Evolutionary conservation across 495 filamentous ascomycete species (phyloP).

Genomic region (Aspergillus saccharolyticus): DNA sequence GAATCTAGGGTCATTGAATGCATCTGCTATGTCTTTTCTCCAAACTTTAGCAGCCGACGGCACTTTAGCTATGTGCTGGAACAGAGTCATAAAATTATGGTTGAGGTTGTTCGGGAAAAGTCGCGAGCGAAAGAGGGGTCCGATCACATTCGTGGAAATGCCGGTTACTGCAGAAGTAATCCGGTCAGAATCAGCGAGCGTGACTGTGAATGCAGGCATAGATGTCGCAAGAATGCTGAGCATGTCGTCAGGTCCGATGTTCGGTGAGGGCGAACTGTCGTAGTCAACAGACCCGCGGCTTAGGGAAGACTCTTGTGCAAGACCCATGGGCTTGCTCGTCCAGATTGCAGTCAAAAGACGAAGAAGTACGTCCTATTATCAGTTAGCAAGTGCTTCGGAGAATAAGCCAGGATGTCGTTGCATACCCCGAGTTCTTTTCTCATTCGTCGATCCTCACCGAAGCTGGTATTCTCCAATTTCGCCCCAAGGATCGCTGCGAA

Average conservation of each 20-base stretch:
- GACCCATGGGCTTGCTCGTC: slow-evolving; percentile 72
- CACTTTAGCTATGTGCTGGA: slow-evolving; percentile 71
- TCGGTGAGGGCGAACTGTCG: slow-evolving; percentile 35
- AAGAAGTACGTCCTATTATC: slow-evolving; percentile 73
- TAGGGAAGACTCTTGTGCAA: slow-evolving; percentile 42
- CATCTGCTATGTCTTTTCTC: slow-evolving; percentile 89
- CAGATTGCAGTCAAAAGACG: slow-evolving; percentile 86
- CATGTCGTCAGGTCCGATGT: slow-evolving; percentile 63
- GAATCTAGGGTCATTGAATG: slow-evolving; percentile 84
- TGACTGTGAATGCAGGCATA: slow-evolving; percentile 76
- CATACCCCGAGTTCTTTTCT: slow-evolving; percentile 83
- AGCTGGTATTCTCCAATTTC: slow-evolving; percentile 96
- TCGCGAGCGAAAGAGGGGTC: slow-evolving; percentile 77
- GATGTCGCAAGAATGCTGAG: slow-evolving; percentile 72
- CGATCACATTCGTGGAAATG: slow-evolving; percentile 79
- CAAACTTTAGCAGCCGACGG: slow-evolving; percentile 79
- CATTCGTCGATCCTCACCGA: slow-evolving; percentile 94
- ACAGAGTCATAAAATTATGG: slow-evolving; percentile 60
- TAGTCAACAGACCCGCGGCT: slow-evolving; percentile 42
- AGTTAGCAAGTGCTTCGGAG: slow-evolving; percentile 28
- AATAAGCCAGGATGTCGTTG: too few relatives aligned
- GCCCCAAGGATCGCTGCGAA: slow-evolving; percentile 84
- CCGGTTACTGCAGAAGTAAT: slow-evolving; percentile 68
- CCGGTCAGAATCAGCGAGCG: slow-evolving; percentile 80
- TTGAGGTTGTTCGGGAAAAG: slow-evolving; percentile 84